These are phyloP conservation scores for Linum trigynum DNA, from an alignment of 345 rosid species.

Conservation along the genomic window DNA sequence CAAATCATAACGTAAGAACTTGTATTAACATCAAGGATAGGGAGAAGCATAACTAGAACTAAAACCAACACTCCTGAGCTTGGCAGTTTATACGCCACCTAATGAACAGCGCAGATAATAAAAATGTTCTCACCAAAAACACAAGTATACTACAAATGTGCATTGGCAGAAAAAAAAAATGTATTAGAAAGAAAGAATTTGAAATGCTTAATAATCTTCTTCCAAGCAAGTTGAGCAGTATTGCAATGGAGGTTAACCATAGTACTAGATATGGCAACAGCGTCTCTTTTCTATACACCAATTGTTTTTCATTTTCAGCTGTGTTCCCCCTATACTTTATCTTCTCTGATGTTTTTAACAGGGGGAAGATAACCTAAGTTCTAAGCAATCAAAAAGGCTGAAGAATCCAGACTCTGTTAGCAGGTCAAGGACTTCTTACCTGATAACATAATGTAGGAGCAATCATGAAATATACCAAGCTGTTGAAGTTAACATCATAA, in stretches of 20 bases:
- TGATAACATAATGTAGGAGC: slow-evolving; percentile 98
- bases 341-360: neutral
- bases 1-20: slow-evolving; percentile 7
- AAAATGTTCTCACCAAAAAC: no score
- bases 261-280: no score
- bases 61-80: neutral
- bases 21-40: neutral
- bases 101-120: no score
- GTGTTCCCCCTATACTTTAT: neutral
- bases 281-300: no score
- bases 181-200: no score
- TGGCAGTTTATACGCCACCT: neutral
- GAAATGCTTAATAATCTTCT: no score
- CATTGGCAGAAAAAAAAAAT: no score
- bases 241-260: no score
- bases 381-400: neutral
- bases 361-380: neutral
- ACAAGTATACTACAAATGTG: no score
- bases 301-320: no score
- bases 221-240: no score
- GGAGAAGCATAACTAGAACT: neutral
- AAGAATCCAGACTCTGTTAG: neutral
- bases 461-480: slow-evolving; percentile 86
- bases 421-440: slow-evolving; percentile 33
- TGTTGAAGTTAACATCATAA: slow-evolving; percentile 50